phyloP scores from a whole-genome alignment of 2,329 filamentous ascomycete species.

The Magnaporthiopsis poae region DNA sequence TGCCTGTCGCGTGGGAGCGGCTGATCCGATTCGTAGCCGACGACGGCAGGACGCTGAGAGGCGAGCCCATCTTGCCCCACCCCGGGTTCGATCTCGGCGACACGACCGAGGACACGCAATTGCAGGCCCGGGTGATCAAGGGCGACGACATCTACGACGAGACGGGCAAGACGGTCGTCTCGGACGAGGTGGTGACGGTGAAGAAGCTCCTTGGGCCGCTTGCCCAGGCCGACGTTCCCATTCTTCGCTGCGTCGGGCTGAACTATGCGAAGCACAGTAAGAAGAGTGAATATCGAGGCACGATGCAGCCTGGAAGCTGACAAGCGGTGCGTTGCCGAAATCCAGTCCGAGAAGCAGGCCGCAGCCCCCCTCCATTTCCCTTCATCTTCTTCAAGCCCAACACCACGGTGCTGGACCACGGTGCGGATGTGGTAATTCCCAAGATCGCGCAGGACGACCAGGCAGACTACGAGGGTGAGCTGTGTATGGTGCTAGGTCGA shows the following conservation, averaged over 20 bases:
- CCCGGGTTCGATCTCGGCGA: slow-evolving; percentile 38
- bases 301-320: neutral
- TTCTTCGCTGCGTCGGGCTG: slow-evolving; percentile 48
- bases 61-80: slow-evolving; percentile 39
- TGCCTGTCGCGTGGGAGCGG: slow-evolving; percentile 35
- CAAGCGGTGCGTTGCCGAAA: neutral
- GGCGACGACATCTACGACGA: slow-evolving; percentile 41
- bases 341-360: slow-evolving; percentile 40
- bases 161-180: slow-evolving; percentile 36
- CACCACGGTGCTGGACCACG: slow-evolving; percentile 28
- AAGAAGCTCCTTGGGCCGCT: slow-evolving; percentile 44
- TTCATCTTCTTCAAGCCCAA: slow-evolving; percentile 42
- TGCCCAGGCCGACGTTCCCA: slow-evolving; percentile 39
- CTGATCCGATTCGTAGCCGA: slow-evolving; percentile 45
- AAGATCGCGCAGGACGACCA: slow-evolving; percentile 30
- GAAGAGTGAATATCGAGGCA: neutral
- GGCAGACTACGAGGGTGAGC: slow-evolving; percentile 34
- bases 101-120: slow-evolving; percentile 33
- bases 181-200: slow-evolving; percentile 44
- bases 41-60: slow-evolving; percentile 39
- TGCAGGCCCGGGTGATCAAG: slow-evolving; percentile 42
- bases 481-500: slow-evolving; percentile 15
- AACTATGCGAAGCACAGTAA: slow-evolving; percentile 48
- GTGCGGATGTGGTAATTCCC: slow-evolving; percentile 32
- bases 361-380: slow-evolving; percentile 38